These are phyloP conservation scores for Aphanomyces euteiches DNA, from an alignment of 352 stramenopile genomes.

Conservation along the genomic window DNA sequence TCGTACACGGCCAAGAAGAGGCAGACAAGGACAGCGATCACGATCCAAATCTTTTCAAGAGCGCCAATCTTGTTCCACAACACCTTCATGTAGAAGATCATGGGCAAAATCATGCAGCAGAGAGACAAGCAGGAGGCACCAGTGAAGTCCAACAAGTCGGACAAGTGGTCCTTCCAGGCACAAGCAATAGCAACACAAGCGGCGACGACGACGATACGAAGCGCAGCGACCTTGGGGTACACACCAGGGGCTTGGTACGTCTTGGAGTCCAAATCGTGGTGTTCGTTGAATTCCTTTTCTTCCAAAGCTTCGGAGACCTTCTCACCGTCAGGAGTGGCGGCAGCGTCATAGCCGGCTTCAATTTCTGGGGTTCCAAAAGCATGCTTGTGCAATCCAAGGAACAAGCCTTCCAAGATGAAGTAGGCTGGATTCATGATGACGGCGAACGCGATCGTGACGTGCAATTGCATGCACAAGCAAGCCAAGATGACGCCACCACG, in stretches of 20 bases:
- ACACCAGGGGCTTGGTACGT: conserved; percentile 5
- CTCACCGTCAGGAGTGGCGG: not conserved
- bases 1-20: conserved; percentile 31
- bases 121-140: conserved; percentile 35
- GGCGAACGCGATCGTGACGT: conserved; percentile 31
- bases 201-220: conserved; percentile 35
- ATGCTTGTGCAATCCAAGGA: conserved; percentile 31
- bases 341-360: not conserved
- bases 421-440: conserved; percentile 29
- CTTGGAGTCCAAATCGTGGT: not conserved
- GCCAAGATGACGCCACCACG: conserved; percentile 27
- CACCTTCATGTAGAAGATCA: conserved; percentile 37
- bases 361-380: not conserved
- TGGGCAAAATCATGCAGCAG: conserved; percentile 37
- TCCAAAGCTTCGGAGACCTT: not conserved
- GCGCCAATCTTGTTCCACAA: conserved; percentile 32
- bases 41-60: conserved; percentile 31
- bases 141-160: conserved; percentile 32
- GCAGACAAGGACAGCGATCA: conserved; percentile 24
- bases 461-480: conserved; percentile 31
- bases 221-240: conserved; percentile 16
- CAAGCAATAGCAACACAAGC: conserved; percentile 46
- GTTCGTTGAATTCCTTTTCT: not conserved
- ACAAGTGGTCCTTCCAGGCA: conserved; percentile 41
- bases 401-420: conserved; percentile 28